phyloP scores from a whole-genome alignment of 306 rosid genomes.

The Adenanthera pavonina region DNA sequence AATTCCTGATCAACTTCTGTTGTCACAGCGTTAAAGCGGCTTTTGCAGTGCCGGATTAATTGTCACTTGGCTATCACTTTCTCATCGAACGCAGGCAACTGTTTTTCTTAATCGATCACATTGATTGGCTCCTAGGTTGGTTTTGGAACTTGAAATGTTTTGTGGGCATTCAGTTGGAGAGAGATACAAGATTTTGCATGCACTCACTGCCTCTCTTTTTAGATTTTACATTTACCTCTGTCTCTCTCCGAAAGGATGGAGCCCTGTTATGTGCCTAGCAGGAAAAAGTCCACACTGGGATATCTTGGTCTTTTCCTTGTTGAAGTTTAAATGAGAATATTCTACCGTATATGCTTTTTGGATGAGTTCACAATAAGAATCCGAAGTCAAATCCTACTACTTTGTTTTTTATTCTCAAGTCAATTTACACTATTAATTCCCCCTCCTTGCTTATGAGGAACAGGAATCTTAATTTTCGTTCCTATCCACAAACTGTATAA shows the following conservation, averaged over 20 bases:
- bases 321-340: constrained; percentile 43
- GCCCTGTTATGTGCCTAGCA: no score
- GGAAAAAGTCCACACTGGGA: no score
- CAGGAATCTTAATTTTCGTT: constrained; percentile 26
- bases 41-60: constrained; percentile 7
- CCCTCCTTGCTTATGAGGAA: constrained; percentile 27
- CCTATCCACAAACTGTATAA: constrained; percentile 18
- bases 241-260: no score
- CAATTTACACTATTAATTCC: constrained; percentile 11
- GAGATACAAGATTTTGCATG: no score
- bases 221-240: no score
- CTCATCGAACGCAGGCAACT: not conserved
- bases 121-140: not conserved
- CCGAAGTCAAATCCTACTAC: constrained; percentile 38
- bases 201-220: no score
- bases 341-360: constrained; percentile 44
- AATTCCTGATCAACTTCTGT: no score
- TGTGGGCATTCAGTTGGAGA: no score
- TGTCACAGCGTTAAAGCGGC: constrained; percentile 15
- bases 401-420: constrained; percentile 21
- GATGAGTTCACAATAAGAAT: constrained; percentile 31
- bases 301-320: constrained; percentile 23
- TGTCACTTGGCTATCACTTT: constrained; percentile 31
- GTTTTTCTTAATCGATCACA: not conserved
- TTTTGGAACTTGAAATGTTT: no score